Conservation (phyloP, 257 asterid species). For the Plantago elongata region DNA sequence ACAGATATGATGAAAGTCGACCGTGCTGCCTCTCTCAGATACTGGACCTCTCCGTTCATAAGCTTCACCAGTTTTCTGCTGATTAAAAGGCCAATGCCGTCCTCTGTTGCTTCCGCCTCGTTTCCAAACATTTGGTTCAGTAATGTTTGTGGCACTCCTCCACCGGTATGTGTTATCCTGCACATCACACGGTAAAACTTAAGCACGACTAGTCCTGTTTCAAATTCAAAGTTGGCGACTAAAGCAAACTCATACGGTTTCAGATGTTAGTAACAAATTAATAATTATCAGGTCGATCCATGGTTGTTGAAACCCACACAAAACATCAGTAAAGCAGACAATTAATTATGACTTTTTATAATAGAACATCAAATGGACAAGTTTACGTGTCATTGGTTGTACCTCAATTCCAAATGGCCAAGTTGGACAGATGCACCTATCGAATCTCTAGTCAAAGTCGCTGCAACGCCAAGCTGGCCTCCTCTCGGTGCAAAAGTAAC, state of each 20-base stretch:
- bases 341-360: background rate
- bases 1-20: conserved; percentile 79
- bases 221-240: too few relatives aligned
- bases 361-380: background rate
- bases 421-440: conserved; percentile 80
- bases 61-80: conserved; percentile 85
- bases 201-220: too few relatives aligned
- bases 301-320: background rate
- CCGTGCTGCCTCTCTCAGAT: conserved; percentile 71
- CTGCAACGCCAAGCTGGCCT: conserved; percentile 64
- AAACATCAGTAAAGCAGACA: background rate
- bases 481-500: conserved; percentile 63
- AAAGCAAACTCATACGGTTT: too few relatives aligned
- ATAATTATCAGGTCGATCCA: background rate
- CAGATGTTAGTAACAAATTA: background rate
- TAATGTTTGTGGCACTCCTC: conserved; percentile 76
- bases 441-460: conserved; percentile 49
- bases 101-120: conserved; percentile 58
- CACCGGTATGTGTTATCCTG: conserved; percentile 80
- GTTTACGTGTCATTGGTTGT: background rate
- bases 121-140: conserved; percentile 73
- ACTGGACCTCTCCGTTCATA: conserved; percentile 96
- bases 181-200: conserved; percentile 4
- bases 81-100: conserved; percentile 78
- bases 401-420: conserved; percentile 84